Evolutionary conservation across 2,329 filamentous ascomycete genomes (phyloP), one percentile per base, ranked within the genome.

Genomic region (Pseudogymnoascus sp.): DNA sequence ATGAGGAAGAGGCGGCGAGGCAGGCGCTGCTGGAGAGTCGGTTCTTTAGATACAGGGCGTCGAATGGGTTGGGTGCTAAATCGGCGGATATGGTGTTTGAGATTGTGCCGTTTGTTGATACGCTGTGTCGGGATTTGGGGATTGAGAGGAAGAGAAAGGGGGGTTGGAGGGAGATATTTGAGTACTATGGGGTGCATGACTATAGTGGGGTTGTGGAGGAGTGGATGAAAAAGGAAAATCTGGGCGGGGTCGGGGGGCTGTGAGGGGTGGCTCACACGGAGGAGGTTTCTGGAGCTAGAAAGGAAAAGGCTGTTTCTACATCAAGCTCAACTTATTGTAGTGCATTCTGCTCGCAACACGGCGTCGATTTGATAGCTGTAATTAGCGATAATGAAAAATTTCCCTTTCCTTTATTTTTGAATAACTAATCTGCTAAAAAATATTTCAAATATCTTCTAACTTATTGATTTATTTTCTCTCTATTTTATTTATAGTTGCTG

Each of bases 81-180:
- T 79, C 80, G 62, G 85, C 86, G 0, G 87, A 89, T 71, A 87
- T 91, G 67, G 84, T 90, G 14, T 92, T 92, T 70, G 90, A 93
- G 71, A 82, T 82, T 0, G 72, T 92, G 60, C 88, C 88, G 3
- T 93, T 90, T 62, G 72, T 90, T 12, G 89, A 92, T 73, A 69
- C 85, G 69, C 71, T 92, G 69, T 71, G 89, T 65, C 74, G 76
- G 5, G 89, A 92, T 71, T 68, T 91, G 63, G 87, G 83, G 0
- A 73, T 91, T 61, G 75, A 79, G 18, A 75, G 76, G 14, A 77
- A 81, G 67, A 76, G 83, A 28, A 87, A 87, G 75, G 66, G 69
- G 23, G 79, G 81, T 0, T 77, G 70, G 65, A 68, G 69, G 62
- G 69, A 65, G 33, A 75, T 77, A 56, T 73, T 78, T 60, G 65